These are phyloP conservation scores for Talaromyces stipitatus DNA, from an alignment of 495 filamentous ascomycete species.

Conservation along the genomic window DNA sequence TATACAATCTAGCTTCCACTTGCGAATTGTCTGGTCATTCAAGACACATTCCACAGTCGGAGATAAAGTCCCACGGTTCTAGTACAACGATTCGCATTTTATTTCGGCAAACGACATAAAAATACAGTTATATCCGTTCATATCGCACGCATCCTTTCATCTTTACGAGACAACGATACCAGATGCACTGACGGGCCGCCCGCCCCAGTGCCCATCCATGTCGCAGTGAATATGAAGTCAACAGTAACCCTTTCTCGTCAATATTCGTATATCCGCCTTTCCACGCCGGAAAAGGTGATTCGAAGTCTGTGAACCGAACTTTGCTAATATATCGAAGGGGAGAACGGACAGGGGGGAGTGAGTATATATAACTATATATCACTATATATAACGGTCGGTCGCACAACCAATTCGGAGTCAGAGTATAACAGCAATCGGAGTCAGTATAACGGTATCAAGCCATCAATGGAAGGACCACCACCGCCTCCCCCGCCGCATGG, in stretches of 20 bases:
- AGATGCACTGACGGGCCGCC: conserved; percentile 28
- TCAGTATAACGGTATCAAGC: background rate
- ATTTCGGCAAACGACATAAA: background rate
- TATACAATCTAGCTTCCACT: conserved; percentile 2
- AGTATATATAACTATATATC: background rate
- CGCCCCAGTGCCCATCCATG: conserved; percentile 32
- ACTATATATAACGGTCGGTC: background rate
- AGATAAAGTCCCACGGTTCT: background rate
- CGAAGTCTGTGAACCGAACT: background rate
- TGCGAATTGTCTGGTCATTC: background rate
- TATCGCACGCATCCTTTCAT: background rate
- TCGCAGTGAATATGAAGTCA: conserved; percentile 30
- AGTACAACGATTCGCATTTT: background rate
- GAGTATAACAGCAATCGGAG: background rate
- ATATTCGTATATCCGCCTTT: conserved; percentile 11
- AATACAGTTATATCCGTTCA: background rate
- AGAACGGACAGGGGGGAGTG: background rate
- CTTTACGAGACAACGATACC: background rate
- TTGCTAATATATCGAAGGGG: background rate
- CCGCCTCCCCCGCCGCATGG: conserved; percentile 63
- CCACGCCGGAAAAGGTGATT: conserved; percentile 3
- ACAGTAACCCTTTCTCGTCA: conserved; percentile 11
- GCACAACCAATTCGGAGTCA: background rate
- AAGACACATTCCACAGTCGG: conserved; percentile 1
- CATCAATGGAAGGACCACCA: conserved; percentile 44